phyloP scores from a whole-genome alignment of 352 stramenopile species.

The Globisporangium parvum region DNA sequence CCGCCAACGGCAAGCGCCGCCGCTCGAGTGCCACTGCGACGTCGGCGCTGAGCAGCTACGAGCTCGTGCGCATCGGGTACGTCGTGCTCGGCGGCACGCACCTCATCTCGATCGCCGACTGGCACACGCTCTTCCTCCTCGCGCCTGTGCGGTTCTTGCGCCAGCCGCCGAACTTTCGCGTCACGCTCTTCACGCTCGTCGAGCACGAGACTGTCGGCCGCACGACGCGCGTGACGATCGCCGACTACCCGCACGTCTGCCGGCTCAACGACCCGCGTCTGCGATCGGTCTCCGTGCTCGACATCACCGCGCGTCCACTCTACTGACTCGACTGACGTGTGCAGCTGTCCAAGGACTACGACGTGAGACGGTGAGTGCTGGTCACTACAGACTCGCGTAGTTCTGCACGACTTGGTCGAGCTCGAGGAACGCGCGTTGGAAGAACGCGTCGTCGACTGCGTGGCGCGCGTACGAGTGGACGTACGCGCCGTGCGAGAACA shows the following conservation, averaged over 20 bases:
- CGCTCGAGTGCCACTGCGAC: neutral
- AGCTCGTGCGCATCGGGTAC: conserved; percentile 15
- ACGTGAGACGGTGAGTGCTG: no score
- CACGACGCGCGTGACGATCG: conserved; percentile 1
- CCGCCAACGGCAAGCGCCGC: neutral
- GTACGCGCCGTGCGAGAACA: conserved; percentile 61
- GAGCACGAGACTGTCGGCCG: conserved; percentile 1
- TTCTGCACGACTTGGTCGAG: conserved; percentile 74
- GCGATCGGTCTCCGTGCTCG: conserved; percentile 9
- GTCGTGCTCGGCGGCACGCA: conserved; percentile 12
- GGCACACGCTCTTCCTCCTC: conserved; percentile 19
- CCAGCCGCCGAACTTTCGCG: conserved; percentile 20
- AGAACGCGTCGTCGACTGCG: conserved; percentile 49
- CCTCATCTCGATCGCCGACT: conserved; percentile 16
- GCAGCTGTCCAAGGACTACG: no score
- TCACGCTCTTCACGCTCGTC: conserved; percentile 22
- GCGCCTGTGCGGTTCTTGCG: conserved; percentile 11
- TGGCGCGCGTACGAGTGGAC: conserved; percentile 59
- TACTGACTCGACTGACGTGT: neutral
- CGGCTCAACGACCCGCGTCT: conserved; percentile 27
- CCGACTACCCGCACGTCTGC: conserved; percentile 17
- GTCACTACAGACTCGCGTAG: conserved; percentile 24
- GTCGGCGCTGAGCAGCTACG: conserved; percentile 11
- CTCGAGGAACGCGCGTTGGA: conserved; percentile 55
- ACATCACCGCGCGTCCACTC: conserved; percentile 14